Conservation (phyloP, 208 protist genomes). For the Jaenimonas drosophilae region DNA sequence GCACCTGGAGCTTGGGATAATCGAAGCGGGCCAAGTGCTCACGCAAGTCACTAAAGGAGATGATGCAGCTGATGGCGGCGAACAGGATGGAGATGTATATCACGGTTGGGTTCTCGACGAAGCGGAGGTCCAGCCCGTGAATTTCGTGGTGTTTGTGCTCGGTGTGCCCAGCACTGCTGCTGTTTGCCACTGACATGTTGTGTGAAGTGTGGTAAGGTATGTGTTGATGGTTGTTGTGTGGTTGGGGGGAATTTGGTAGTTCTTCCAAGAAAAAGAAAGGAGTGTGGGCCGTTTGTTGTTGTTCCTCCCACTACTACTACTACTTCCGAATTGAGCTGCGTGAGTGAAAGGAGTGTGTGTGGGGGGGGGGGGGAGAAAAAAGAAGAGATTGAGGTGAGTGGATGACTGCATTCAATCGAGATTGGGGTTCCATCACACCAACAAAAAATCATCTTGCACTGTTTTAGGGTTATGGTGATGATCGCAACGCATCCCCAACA, state of each 20-base stretch:
- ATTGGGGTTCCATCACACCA: no score
- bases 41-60: slow-evolving; percentile 51
- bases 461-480: no score
- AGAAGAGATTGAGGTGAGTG: slow-evolving; percentile 1
- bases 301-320: no score
- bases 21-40: slow-evolving; percentile 67
- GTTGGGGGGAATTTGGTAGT: no score
- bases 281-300: no score
- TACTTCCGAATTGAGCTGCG: neutral
- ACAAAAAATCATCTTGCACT: no score
- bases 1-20: slow-evolving; percentile 66
- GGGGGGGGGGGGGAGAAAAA: neutral
- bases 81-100: slow-evolving; percentile 36
- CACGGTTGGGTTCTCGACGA: slow-evolving; percentile 26
- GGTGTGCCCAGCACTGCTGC: no score
- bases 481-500: no score
- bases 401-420: no score
- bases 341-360: neutral
- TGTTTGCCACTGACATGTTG: no score
- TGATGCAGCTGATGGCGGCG: slow-evolving; percentile 38
- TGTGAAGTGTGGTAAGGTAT: no score
- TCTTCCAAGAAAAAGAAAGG: slow-evolving; percentile 11
- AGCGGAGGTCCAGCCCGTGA: slow-evolving; percentile 42
- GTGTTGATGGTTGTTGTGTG: no score
- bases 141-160: slow-evolving; percentile 95